A percentile compares a stretch with the other conserved stretches of the same genome.
phyloP scores from a whole-genome alignment of 306 rosid genomes.

The Mucuna pruriens region DNA sequence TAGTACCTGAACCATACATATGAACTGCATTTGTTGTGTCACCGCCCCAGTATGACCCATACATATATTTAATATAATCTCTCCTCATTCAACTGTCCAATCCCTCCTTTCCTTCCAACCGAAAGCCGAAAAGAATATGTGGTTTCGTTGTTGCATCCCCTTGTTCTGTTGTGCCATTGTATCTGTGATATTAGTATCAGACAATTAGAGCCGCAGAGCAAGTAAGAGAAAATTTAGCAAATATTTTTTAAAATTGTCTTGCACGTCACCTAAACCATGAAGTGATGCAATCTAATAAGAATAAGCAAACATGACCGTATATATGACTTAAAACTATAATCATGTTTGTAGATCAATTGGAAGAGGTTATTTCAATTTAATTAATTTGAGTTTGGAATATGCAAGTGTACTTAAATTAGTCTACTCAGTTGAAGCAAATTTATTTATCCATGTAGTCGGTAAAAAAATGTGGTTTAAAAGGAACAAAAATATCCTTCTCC shows the following conservation, averaged over 20 bases:
- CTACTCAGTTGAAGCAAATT: too few relatives aligned
- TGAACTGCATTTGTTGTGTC: constrained; percentile 31
- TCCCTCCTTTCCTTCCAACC: background rate
- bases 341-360: too few relatives aligned
- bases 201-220: constrained; percentile 14
- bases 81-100: background rate
- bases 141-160: background rate
- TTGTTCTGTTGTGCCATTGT: constrained; percentile 34
- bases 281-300: constrained; percentile 27
- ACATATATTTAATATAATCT: constrained; percentile 25
- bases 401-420: too few relatives aligned
- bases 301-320: background rate
- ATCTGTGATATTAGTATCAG: background rate
- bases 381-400: background rate
- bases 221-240: background rate
- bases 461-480: background rate
- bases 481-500: constrained; percentile 18
- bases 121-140: constrained; percentile 9
- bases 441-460: too few relatives aligned
- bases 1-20: constrained; percentile 41
- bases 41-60: constrained; percentile 36
- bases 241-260: constrained; percentile 8
- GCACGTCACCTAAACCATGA: constrained; percentile 49
- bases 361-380: too few relatives aligned
- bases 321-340: too few relatives aligned